Percentiles rank a stretch among this genome's conserved stretches.
phyloP scores from a whole-genome alignment of 1,284 basidiomycete species.

The Pholiota adiposa region DNA sequence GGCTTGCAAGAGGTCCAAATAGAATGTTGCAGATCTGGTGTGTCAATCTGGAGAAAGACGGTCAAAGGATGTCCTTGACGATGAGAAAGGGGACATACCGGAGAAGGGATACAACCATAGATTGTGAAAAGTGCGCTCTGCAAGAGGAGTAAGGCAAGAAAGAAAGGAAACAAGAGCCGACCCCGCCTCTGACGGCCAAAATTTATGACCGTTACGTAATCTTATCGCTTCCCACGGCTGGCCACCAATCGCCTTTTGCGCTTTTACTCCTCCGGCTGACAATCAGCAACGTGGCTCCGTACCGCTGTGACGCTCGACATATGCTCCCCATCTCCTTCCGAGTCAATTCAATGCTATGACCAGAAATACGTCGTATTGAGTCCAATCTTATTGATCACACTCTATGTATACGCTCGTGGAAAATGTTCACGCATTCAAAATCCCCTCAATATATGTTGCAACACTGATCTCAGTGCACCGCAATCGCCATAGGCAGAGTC shows the following conservation, averaged over 20 bases:
- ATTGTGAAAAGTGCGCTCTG: slow-evolving; percentile 35
- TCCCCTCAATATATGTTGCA: slow-evolving; percentile 31
- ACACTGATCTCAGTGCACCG: slow-evolving; percentile 50
- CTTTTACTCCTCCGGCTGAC: slow-evolving; percentile 2
- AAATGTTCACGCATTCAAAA: slow-evolving; percentile 33
- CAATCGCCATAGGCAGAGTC: slow-evolving; percentile 74
- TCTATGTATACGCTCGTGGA: not conserved
- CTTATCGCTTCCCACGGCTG: slow-evolving; percentile 19
- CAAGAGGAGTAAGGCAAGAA: slow-evolving; percentile 22
- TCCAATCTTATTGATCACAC: slow-evolving; percentile 1
- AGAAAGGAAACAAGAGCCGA: slow-evolving; percentile 28
- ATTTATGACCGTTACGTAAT: slow-evolving; percentile 20
- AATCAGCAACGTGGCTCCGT: not conserved
- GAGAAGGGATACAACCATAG: slow-evolving; percentile 53
- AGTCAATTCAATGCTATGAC: not conserved
- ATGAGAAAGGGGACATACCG: slow-evolving; percentile 33
- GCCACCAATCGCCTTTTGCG: slow-evolving; percentile 11
- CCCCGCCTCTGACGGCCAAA: slow-evolving; percentile 20
- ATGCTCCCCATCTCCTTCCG: not conserved
- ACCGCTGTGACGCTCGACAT: not conserved
- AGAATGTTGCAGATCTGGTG: slow-evolving; percentile 60
- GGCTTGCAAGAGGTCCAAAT: slow-evolving; percentile 63
- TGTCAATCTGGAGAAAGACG: slow-evolving; percentile 39
- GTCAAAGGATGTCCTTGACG: not conserved
- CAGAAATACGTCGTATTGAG: not conserved